Percentiles rank a stretch among this genome's conserved stretches.
phyloP scores from a whole-genome alignment of 1,284 basidiomycete species.

The Ceratobasidium sp. region DNA sequence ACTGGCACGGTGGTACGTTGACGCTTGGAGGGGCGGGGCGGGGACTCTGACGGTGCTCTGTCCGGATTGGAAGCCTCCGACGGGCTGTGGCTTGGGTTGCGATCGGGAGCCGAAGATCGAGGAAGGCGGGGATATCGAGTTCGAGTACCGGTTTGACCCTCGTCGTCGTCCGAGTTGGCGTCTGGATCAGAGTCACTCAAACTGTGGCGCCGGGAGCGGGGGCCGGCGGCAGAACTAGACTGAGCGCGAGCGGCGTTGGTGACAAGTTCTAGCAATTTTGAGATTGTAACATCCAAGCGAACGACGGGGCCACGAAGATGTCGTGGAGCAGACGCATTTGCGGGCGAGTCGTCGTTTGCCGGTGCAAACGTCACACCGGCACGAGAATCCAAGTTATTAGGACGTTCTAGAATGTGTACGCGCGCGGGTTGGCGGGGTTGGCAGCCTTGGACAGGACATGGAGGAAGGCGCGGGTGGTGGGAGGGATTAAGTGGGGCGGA shows the following conservation, averaged over 20 bases:
- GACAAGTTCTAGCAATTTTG: slow-evolving; percentile 33
- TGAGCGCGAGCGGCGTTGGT: slow-evolving; percentile 31
- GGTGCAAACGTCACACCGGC: slow-evolving; percentile 29
- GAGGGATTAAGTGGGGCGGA: slow-evolving; percentile 24
- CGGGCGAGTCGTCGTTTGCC: slow-evolving; percentile 29
- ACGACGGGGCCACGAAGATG: slow-evolving; percentile 1
- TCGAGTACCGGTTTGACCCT: background rate
- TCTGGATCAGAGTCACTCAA: slow-evolving; percentile 23
- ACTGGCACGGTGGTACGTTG: slow-evolving; percentile 41
- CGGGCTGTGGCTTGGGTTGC: background rate
- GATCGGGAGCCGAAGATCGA: slow-evolving; percentile 33
- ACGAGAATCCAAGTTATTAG: background rate
- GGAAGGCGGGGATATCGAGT: slow-evolving; percentile 8
- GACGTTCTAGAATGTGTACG: slow-evolving; percentile 30
- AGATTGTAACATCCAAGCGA: slow-evolving; percentile 35
- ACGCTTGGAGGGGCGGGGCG: slow-evolving; percentile 46
- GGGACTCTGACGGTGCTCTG: slow-evolving; percentile 26
- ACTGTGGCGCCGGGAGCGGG: background rate
- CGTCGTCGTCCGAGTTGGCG: slow-evolving; percentile 9
- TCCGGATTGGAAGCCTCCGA: slow-evolving; percentile 28
- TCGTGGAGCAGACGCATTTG: slow-evolving; percentile 25
- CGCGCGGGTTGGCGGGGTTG: slow-evolving; percentile 37
- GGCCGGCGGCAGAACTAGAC: background rate
- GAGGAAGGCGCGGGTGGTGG: background rate
- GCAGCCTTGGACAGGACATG: slow-evolving; percentile 38